Percentiles rank a stretch among this genome's conserved stretches.
Evolutionary conservation across 768 basidiomycete genomes (phyloP).

Genomic region (Tricholoma terreum): DNA sequence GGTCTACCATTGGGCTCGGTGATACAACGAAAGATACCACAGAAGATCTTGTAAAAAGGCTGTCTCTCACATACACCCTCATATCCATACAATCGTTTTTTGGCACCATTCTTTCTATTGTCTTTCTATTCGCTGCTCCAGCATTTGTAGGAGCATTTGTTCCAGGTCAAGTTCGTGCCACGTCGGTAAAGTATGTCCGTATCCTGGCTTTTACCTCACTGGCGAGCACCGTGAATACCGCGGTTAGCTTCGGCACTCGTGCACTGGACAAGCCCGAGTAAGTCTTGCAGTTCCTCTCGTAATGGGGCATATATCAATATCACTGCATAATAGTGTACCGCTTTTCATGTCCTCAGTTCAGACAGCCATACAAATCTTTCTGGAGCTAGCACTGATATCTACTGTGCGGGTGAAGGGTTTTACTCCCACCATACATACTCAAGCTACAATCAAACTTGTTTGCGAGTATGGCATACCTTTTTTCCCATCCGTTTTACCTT

Average conservation of each 20-base stretch:
- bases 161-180: slow-evolving; percentile 11
- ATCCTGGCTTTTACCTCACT: slow-evolving; percentile 16
- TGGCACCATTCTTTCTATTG: slow-evolving; percentile 17
- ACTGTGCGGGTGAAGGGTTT: slow-evolving; percentile 14
- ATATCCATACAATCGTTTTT: slow-evolving; percentile 12
- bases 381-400: slow-evolving; percentile 17
- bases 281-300: no score
- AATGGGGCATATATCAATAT: background rate
- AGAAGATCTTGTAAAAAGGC: slow-evolving; percentile 3
- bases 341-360: slow-evolving; percentile 16
- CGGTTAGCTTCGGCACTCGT: slow-evolving; percentile 15
- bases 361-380: slow-evolving; percentile 15
- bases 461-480: slow-evolving; percentile 10
- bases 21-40: slow-evolving; percentile 12
- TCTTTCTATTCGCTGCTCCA: slow-evolving; percentile 19
- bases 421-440: slow-evolving; percentile 16
- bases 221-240: slow-evolving; percentile 11
- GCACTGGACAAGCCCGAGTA: slow-evolving; percentile 15
- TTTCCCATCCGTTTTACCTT: no score
- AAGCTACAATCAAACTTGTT: slow-evolving; percentile 19
- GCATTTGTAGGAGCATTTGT: slow-evolving; percentile 18
- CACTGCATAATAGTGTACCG: slow-evolving; percentile 10
- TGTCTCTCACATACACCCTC: slow-evolving; percentile 15
- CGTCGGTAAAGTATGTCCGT: slow-evolving; percentile 15
- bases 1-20: slow-evolving; percentile 17